Conservation (phyloP, 345 rosid genomes). For the Heritiera fomes region DNA sequence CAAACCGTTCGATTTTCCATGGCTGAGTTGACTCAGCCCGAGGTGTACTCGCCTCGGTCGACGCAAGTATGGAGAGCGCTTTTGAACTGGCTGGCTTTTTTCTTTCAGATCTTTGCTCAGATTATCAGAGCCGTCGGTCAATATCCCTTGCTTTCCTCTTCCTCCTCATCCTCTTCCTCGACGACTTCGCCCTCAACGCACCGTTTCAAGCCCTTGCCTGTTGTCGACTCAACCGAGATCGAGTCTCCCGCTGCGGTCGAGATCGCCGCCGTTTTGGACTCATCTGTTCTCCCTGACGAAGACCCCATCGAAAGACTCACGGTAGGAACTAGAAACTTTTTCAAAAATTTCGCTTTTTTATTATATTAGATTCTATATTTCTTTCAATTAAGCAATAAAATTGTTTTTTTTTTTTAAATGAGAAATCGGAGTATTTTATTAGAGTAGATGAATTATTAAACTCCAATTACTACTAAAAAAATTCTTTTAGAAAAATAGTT, state of each 20-base stretch:
- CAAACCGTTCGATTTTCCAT: slow-evolving; percentile 28
- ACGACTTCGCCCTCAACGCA: slow-evolving; percentile 38
- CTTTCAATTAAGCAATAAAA: background rate
- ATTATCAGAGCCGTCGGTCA: slow-evolving; percentile 71
- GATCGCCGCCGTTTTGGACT: slow-evolving; percentile 40
- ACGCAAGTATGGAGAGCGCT: slow-evolving; percentile 65
- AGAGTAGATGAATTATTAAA: too few relatives aligned
- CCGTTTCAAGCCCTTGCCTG: slow-evolving; percentile 74
- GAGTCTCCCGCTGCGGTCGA: slow-evolving; percentile 52
- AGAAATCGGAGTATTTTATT: background rate
- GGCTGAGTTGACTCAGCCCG: slow-evolving; percentile 95
- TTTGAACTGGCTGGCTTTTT: slow-evolving; percentile 77
- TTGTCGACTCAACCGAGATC: slow-evolving; percentile 61
- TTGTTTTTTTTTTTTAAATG: too few relatives aligned
- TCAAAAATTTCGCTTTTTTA: background rate
- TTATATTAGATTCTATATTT: background rate
- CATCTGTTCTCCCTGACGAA: slow-evolving; percentile 20
- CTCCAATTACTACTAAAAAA: too few relatives aligned
- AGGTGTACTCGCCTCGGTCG: slow-evolving; percentile 69
- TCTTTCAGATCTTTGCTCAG: slow-evolving; percentile 79
- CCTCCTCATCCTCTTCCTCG: slow-evolving; percentile 14
- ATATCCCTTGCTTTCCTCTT: slow-evolving; percentile 54
- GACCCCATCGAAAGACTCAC: slow-evolving; percentile 51
- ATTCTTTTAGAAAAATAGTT: too few relatives aligned
- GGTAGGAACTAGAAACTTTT: slow-evolving; percentile 29